Evolutionary conservation across 2,329 filamentous ascomycete genomes (phyloP).

Genomic region (Monilinia fructigena): DNA sequence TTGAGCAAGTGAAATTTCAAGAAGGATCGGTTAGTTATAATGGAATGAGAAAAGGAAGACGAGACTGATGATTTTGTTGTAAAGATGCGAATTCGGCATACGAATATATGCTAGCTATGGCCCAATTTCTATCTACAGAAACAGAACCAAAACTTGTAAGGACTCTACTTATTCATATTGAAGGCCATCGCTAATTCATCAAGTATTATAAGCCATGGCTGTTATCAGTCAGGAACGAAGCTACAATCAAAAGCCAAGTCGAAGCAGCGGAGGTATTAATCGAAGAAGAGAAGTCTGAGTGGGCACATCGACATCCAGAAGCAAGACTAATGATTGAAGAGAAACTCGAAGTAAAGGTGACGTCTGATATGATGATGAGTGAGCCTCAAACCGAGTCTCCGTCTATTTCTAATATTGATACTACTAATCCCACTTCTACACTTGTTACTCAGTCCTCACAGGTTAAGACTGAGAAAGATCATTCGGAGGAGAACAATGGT

Average conservation of each 20-base stretch:
- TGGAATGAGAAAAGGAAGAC: not conserved
- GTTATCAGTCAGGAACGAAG: conserved; percentile 65
- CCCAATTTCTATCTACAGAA: conserved; percentile 71
- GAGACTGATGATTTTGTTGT: conserved; percentile 15
- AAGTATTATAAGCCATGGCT: conserved; percentile 89
- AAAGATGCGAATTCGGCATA: conserved; percentile 65
- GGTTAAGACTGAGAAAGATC: conserved; percentile 43
- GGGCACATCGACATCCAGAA: conserved; percentile 50
- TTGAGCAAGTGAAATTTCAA: conserved; percentile 73
- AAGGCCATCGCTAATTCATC: conserved; percentile 31
- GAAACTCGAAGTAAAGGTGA: conserved; percentile 33
- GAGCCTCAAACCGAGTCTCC: conserved; percentile 46
- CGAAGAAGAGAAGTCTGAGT: conserved; percentile 62
- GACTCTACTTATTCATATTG: not conserved
- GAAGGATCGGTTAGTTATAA: conserved; percentile 66
- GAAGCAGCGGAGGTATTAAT: conserved; percentile 62
- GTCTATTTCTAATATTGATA: conserved; percentile 40
- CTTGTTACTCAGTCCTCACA: conserved; percentile 36
- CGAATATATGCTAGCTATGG: conserved; percentile 68
- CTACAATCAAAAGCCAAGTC: conserved; percentile 68
- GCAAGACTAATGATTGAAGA: conserved; percentile 36
- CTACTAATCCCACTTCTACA: conserved; percentile 42
- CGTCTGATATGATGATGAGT: conserved; percentile 45
- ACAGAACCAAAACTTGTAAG: conserved; percentile 72
- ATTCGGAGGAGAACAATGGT: conserved; percentile 65